Base-by-base conservation (phyloP, 345 rosid genomes). In the Cardamine resedifolia region DNA sequence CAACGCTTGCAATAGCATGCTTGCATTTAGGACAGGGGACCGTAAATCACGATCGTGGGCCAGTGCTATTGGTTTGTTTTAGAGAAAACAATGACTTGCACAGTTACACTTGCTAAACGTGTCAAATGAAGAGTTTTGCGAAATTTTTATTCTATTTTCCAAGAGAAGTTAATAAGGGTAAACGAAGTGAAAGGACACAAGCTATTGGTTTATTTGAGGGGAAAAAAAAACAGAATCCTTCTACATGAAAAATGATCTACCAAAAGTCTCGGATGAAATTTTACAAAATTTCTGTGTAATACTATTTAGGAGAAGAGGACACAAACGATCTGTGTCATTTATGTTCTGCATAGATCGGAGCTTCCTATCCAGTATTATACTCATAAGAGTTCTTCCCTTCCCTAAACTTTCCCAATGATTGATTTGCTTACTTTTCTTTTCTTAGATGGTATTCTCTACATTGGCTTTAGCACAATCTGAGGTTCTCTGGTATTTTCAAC, bases 401-500 rank as follows among this genome's bases (percentile, higher is more conserved):
- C 33, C 59, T 62, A 63, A 16, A 16, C 19, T 7, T 20, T 27
- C 53, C 68, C 33, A 49, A 20, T 26, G 36, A 38, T 72, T 53
- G 23, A 23, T 48, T 20, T 47, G 20, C 49, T 24, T 61, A 21
- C 68, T 51, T 19, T 79, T 26, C 67, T 82, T 65, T 71, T 49
- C 70, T 53, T 82, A 92, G 99, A 95, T 95, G 99, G 90, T 92
- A 69, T 92, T 95, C 82, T 92, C 98, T 78, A 88, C 99, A 39
- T 79, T 95, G 87, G 97, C 98, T 48, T 79, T 95, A 81, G 94
- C 94, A 77, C 98, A 95, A 70, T 90, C 85, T 75, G 99, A 95
- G 89, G 91, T 95, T 76, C 83, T 88, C 68, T 91, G 99, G 99
- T 91, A 90, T 75, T 91, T 95, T 71, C 98, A 92, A 67, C 98